Evolutionary conservation across 2,329 filamentous ascomycete genomes (phyloP).

Genomic region (Ascochyta fabae): DNA sequence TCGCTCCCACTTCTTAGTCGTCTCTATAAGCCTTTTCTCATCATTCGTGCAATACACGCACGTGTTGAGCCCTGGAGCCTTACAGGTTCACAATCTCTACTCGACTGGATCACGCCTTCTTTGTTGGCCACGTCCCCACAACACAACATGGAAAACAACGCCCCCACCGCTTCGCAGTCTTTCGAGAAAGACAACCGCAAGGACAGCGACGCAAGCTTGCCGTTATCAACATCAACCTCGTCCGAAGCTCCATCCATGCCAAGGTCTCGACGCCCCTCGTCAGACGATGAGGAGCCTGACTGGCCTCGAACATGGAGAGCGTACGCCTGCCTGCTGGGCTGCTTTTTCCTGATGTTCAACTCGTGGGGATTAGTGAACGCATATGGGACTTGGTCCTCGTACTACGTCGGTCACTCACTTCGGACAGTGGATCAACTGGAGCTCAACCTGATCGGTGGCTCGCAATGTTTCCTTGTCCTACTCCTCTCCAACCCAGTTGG

Average conservation of each 20-base stretch:
- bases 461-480: constrained; percentile 56
- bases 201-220: constrained; percentile 27
- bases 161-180: constrained; percentile 22
- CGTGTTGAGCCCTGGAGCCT: constrained; percentile 28
- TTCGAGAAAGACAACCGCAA: constrained; percentile 31
- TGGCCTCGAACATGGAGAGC: constrained; percentile 56
- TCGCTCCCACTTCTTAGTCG: constrained; percentile 7
- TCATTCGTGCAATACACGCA: constrained; percentile 23
- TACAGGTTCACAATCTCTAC: constrained; percentile 15
- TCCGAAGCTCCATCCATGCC: constrained; percentile 32
- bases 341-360: constrained; percentile 61
- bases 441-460: constrained; percentile 57
- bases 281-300: constrained; percentile 40
- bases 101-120: constrained; percentile 16
- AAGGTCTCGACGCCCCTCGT: constrained; percentile 23
- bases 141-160: constrained; percentile 12
- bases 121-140: constrained; percentile 1
- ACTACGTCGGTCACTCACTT: constrained; percentile 56
- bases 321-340: constrained; percentile 53
- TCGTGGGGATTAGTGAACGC: constrained; percentile 58
- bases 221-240: constrained; percentile 34
- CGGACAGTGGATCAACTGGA: constrained; percentile 49
- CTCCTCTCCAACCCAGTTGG: constrained; percentile 55
- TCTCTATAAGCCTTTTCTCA: constrained; percentile 10
- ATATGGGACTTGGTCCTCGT: constrained; percentile 59